Conservation (phyloP, 179 eudicot genomes). For the Amaranthus tricolor region DNA sequence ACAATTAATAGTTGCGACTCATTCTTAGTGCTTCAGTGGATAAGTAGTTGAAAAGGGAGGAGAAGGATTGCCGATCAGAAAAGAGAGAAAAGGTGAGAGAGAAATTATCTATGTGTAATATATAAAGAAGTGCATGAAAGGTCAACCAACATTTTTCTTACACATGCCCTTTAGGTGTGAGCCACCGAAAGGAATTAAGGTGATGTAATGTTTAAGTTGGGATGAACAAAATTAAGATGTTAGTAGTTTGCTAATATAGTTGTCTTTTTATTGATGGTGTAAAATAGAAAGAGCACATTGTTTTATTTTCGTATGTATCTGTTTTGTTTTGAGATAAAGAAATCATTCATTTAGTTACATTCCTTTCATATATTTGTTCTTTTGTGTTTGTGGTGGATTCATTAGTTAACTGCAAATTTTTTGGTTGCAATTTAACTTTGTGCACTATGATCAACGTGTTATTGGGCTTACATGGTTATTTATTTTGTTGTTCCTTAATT, state of each 20-base stretch:
- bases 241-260: background rate
- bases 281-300: background rate
- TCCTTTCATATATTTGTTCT: background rate
- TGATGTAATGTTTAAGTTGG: background rate
- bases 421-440: background rate
- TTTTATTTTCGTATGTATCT: too few species aligned
- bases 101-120: background rate
- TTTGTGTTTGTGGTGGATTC: background rate
- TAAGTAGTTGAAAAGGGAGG: too few species aligned
- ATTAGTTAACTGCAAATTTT: background rate
- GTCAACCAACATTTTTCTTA: background rate
- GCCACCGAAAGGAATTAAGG: too few species aligned
- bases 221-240: background rate
- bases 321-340: background rate
- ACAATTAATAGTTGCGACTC: too few species aligned
- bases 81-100: too few species aligned
- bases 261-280: too few species aligned
- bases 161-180: too few species aligned
- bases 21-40: too few species aligned
- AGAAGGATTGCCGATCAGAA: too few species aligned
- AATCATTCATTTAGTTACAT: background rate
- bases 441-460: background rate
- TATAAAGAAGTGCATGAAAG: background rate
- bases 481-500: conserved; percentile 10
- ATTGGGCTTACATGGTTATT: background rate